phyloP scores from a whole-genome alignment of 2,329 filamentous ascomycete genomes.

The Dothistroma pini region DNA sequence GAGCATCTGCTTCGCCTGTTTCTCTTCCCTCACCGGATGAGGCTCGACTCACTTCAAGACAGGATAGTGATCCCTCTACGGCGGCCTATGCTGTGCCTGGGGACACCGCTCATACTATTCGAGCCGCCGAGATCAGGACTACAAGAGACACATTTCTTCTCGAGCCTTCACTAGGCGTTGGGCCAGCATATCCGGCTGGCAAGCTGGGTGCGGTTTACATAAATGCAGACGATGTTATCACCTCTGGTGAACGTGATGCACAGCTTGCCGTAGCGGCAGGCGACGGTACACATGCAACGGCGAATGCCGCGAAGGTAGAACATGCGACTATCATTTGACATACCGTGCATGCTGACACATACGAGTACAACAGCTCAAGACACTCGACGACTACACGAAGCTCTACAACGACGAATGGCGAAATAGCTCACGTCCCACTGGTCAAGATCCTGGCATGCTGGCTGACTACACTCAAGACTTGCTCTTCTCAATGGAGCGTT shows the following conservation, averaged over 20 bases:
- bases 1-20: not conserved
- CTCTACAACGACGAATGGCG: slow-evolving; percentile 45
- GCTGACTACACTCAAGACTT: slow-evolving; percentile 48
- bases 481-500: slow-evolving; percentile 48
- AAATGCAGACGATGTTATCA: not conserved
- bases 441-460: slow-evolving; percentile 37
- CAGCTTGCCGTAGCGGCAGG: not conserved
- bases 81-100: not conserved
- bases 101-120: not conserved
- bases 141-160: slow-evolving; percentile 1
- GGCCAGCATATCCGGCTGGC: not conserved
- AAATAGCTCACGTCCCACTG: slow-evolving; percentile 34
- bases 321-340: not conserved
- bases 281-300: not conserved
- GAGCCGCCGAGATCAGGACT: not conserved
- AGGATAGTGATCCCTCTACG: not conserved
- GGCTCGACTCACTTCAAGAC: not conserved
- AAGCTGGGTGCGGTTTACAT: not conserved
- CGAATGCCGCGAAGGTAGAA: not conserved
- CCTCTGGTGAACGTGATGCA: not conserved
- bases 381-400: slow-evolving; percentile 37
- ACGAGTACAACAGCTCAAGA: slow-evolving; percentile 22
- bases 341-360: not conserved
- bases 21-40: not conserved
- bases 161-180: slow-evolving; percentile 1